Percentiles rank a stretch among this genome's conserved stretches.
Conservation (phyloP, 2,329 filamentous ascomycete genomes). For the Annulohypoxylon truncatum region DNA sequence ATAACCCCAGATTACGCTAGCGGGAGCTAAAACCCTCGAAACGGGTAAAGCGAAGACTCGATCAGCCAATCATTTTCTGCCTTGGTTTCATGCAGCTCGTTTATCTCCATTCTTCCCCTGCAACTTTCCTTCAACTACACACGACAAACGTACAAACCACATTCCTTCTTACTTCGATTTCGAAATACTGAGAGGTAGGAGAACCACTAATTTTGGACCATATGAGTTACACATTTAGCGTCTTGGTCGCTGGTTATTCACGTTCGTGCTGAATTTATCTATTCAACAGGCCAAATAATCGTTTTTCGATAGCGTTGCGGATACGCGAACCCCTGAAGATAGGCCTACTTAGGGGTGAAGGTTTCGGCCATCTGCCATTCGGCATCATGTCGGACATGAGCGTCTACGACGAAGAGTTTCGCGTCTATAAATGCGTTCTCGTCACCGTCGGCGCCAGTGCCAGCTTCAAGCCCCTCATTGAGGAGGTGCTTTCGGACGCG, state of each 20-base stretch:
- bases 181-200: neutral
- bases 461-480: slow-evolving; percentile 78
- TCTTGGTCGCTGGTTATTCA: no score
- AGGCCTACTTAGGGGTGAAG: neutral
- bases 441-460: slow-evolving; percentile 95
- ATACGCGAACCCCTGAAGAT: neutral
- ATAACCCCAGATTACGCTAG: slow-evolving; percentile 2
- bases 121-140: slow-evolving; percentile 8
- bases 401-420: neutral
- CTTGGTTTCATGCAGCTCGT: neutral
- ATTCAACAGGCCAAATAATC: neutral
- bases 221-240: no score
- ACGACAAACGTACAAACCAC: neutral
- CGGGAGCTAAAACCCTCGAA: neutral
- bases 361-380: neutral
- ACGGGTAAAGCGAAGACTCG: neutral
- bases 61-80: slow-evolving; percentile 2
- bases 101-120: slow-evolving; percentile 9
- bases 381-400: slow-evolving; percentile 3
- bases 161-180: neutral
- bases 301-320: neutral
- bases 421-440: slow-evolving; percentile 66
- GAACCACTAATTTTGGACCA: neutral
- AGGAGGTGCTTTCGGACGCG: slow-evolving; percentile 68
- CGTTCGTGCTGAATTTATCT: neutral